A percentile compares a stretch with the other conserved stretches of the same genome.
These are phyloP conservation scores for Gomphus bonarii DNA, from an alignment of 1,284 basidiomycete genomes.

Conservation along the genomic window DNA sequence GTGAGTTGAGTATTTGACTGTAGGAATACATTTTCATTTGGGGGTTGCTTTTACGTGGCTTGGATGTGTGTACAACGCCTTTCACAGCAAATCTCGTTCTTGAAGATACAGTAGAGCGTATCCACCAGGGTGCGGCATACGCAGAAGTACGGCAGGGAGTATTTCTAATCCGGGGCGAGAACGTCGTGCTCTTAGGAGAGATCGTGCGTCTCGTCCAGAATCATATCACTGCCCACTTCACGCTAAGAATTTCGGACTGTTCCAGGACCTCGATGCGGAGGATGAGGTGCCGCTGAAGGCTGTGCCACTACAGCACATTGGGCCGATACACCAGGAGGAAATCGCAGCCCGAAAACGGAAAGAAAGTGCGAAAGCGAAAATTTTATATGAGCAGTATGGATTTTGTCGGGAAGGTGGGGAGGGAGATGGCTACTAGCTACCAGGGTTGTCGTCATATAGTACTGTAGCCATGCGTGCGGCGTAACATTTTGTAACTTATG, in stretches of 20 bases:
- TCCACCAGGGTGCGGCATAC: slow-evolving; percentile 72
- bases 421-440: slow-evolving; percentile 82
- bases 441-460: too few relatives aligned
- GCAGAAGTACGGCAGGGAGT: slow-evolving; percentile 83
- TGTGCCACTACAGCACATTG: slow-evolving; percentile 61
- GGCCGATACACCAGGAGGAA: slow-evolving; percentile 65
- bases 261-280: slow-evolving; percentile 85
- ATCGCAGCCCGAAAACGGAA: slow-evolving; percentile 55
- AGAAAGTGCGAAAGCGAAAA: slow-evolving; percentile 64
- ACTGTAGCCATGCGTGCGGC: too few relatives aligned
- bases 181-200: slow-evolving; percentile 95
- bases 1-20: slow-evolving; percentile 44
- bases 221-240: not conserved
- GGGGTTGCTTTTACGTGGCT: not conserved
- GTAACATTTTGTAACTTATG: not conserved
- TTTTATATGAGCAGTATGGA: slow-evolving; percentile 69
- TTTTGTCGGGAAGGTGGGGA: slow-evolving; percentile 86
- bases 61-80: not conserved
- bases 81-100: slow-evolving; percentile 87
- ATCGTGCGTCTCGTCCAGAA: slow-evolving; percentile 53
- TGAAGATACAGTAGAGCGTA: slow-evolving; percentile 82
- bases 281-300: slow-evolving; percentile 77
- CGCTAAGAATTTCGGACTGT: not conserved
- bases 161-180: slow-evolving; percentile 94
- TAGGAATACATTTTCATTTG: not conserved